Evolutionary conservation across 768 basidiomycete genomes (phyloP).

Genomic region (Amanita jacksonii): DNA sequence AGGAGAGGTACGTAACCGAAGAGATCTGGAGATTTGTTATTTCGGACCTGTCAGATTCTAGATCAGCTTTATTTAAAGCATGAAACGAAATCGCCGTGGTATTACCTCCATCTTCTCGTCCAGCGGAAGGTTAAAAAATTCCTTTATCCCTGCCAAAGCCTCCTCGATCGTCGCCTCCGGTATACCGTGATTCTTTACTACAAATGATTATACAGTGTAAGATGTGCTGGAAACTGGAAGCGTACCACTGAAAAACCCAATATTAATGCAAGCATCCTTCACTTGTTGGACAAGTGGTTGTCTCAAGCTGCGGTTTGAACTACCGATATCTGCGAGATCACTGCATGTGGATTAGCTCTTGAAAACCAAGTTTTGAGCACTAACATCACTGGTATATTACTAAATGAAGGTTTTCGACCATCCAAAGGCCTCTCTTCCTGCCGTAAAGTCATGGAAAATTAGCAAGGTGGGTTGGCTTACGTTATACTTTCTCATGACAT

Average conservation of each 20-base stretch:
- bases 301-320: constrained; percentile 27
- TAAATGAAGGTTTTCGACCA: background rate
- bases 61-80: background rate
- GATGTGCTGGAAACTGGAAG: constrained; percentile 3
- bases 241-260: constrained; percentile 85
- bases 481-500: too few relatives aligned
- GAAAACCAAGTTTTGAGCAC: constrained; percentile 1
- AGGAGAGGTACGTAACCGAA: constrained; percentile 67
- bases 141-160: constrained; percentile 38
- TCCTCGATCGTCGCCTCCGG: constrained; percentile 36
- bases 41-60: constrained; percentile 46
- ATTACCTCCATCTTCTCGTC: constrained; percentile 59
- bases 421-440: constrained; percentile 11
- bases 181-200: constrained; percentile 75
- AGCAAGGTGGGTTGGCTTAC: too few relatives aligned
- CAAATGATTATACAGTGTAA: background rate
- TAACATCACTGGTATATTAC: constrained; percentile 28
- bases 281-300: constrained; percentile 44
- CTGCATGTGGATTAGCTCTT: constrained; percentile 18
- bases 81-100: background rate
- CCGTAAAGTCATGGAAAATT: constrained; percentile 17
- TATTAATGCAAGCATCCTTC: constrained; percentile 67
- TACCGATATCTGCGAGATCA: constrained; percentile 33
- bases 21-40: constrained; percentile 58
- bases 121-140: constrained; percentile 58